Evolutionary conservation across 169 alveolate genomes (phyloP).

Genomic region (Eimeria brunetti): DNA sequence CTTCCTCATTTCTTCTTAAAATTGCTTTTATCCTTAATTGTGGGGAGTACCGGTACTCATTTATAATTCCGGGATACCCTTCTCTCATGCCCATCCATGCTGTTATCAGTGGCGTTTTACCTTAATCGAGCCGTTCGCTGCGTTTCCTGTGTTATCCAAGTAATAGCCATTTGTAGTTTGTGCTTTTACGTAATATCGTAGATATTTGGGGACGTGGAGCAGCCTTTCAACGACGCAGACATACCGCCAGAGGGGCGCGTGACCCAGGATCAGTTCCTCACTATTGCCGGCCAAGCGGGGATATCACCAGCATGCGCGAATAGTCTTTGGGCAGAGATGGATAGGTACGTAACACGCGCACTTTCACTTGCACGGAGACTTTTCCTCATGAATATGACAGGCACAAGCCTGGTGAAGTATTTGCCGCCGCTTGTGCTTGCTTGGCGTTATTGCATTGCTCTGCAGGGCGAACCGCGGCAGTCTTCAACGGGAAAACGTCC

Average conservation of each 20-base stretch:
- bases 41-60: too few species aligned
- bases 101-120: neutral
- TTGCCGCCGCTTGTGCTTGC: neutral
- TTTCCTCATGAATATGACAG: neutral
- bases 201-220: conserved; percentile 79
- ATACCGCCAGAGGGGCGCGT: conserved; percentile 74
- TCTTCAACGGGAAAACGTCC: conserved; percentile 69
- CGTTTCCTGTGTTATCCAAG: neutral
- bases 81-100: neutral
- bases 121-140: neutral
- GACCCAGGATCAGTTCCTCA: conserved; percentile 70
- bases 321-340: conserved; percentile 76
- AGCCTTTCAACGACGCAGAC: conserved; percentile 69
- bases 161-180: neutral
- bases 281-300: conserved; percentile 73
- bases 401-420: neutral
- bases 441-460: neutral
- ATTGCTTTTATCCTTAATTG: neutral
- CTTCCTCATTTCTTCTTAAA: neutral
- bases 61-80: neutral
- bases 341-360: conserved; percentile 48
- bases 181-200: conserved; percentile 29
- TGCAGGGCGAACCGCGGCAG: conserved; percentile 68
- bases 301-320: conserved; percentile 67
- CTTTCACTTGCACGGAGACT: neutral